Evolutionary conservation across 495 filamentous ascomycete genomes (phyloP), one percentile per base, ranked within the genome.

Genomic region (Astrocystis sublimbata): DNA sequence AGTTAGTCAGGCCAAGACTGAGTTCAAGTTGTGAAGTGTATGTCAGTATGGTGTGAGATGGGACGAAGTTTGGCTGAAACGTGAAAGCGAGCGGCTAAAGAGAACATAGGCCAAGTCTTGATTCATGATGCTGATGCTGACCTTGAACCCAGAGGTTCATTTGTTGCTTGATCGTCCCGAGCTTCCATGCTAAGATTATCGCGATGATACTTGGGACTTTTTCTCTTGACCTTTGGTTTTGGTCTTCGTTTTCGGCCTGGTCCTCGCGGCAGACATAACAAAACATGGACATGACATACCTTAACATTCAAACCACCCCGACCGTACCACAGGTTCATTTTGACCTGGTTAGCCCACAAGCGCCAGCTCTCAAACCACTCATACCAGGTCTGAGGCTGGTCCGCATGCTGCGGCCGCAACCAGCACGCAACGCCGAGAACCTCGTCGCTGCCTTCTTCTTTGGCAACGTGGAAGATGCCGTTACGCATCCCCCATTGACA

Each of bases 351-450:
- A 43, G 83, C 63, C 69, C 84, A 88, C 50, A 90, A 77, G 42
- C 78, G 74, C 82, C 85, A 88, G 56, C 71, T 75, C 45, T 86
- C 83, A 5, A 78, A 65, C 79, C 81, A 88, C 42, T 78, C 73
- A n/a, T 73, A 65, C 83, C 86, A 88, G 46, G 74, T 76, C 47
- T 76, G 71, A 12, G 77, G 75, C 42, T 78, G 62, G n/a, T 67
- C 63, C 10, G 73, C 66, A 3, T 67, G 68, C 17, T 73, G 73
- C 0, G 87, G 87, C 0, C 79, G 77, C 47, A 85, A 75, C 88
- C 87, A 90, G 80, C 85, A 87, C 54, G 83, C 79, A 54, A 86
- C 80, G 6, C 88, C 88, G 50, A 88, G 76, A 33, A 89, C 77
- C 30, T 77, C 76, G 41, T 74, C 71, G 43, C 64, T 71, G 13